Conservation (phyloP, 768 basidiomycete genomes). For the Termitomyces sp. region DNA sequence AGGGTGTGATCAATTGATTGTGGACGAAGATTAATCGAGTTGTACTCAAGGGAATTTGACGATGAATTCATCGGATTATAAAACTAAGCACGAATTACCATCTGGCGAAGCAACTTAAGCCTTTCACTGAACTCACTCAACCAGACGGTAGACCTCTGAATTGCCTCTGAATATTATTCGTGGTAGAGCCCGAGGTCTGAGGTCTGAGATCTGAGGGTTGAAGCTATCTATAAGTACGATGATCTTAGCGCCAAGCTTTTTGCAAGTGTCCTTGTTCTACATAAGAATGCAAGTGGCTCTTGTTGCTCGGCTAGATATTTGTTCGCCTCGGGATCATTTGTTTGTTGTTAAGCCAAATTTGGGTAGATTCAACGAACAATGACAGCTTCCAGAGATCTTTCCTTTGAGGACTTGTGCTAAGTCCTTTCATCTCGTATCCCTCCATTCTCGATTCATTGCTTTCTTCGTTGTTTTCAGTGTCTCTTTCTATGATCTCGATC, state of each 20-base stretch:
- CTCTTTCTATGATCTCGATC: conserved; percentile 26
- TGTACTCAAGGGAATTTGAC: not conserved
- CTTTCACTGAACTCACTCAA: too few species aligned
- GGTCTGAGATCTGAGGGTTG: too few species aligned
- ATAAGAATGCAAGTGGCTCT: conserved; percentile 10
- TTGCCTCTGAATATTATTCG: too few species aligned
- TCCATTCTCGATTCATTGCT: conserved; percentile 6
- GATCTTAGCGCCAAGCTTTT: too few species aligned
- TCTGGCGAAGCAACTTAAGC: too few species aligned
- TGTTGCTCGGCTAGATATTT: conserved; percentile 15
- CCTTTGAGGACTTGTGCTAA: conserved; percentile 9
- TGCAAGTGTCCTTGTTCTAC: too few species aligned
- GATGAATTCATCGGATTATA: not conserved
- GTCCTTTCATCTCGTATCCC: conserved; percentile 6
- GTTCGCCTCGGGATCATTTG: conserved; percentile 11
- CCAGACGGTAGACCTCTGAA: too few species aligned
- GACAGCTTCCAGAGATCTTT: conserved; percentile 15
- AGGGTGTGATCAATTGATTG: not conserved
- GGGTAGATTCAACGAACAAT: conserved; percentile 24
- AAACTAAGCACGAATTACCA: too few species aligned
- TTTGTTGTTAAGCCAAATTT: conserved; percentile 10
- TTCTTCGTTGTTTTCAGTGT: conserved; percentile 5
- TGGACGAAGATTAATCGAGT: not conserved
- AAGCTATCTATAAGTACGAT: too few species aligned
- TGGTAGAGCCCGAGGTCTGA: too few species aligned